Conservation (phyloP, 495 filamentous ascomycete species). For the Neurospora sp. region DNA sequence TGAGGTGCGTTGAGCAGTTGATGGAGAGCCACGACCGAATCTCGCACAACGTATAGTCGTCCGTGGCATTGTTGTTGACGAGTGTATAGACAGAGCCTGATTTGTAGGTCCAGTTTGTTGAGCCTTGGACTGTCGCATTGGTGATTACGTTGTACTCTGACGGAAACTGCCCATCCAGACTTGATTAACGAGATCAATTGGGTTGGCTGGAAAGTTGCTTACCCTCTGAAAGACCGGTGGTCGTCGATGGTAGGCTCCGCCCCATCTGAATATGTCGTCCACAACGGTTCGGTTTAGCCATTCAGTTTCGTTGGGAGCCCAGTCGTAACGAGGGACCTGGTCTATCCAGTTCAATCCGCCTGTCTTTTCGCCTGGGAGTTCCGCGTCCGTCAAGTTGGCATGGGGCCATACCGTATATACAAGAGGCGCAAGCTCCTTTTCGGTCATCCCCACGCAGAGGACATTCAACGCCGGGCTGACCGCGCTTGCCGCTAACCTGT, state of each 20-base stretch:
- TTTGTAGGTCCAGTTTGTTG: constrained; percentile 8
- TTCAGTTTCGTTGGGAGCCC: constrained; percentile 12
- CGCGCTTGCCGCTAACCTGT: constrained; percentile 52
- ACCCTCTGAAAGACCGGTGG: constrained; percentile 56
- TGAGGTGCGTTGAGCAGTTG: constrained; percentile 53
- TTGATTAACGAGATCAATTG: background rate
- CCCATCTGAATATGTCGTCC: constrained; percentile 62
- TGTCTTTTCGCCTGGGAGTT: constrained; percentile 11
- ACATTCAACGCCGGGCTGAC: constrained; percentile 57
- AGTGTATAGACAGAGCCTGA: constrained; percentile 53
- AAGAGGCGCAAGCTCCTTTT: constrained; percentile 48
- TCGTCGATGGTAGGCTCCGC: constrained; percentile 32
- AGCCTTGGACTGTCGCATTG: constrained; percentile 30
- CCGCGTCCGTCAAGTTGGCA: constrained; percentile 21
- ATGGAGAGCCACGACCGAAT: constrained; percentile 47
- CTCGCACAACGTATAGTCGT: constrained; percentile 51
- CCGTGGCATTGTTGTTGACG: constrained; percentile 32
- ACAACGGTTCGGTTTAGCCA: constrained; percentile 50
- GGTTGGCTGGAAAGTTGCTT: background rate
- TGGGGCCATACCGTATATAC: constrained; percentile 49
- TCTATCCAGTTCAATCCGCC: constrained; percentile 16
- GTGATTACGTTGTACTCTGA: constrained; percentile 53
- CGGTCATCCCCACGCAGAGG: constrained; percentile 53
- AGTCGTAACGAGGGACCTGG: constrained; percentile 13
- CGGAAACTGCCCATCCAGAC: constrained; percentile 29